Base-by-base conservation (phyloP, 1,284 basidiomycete genomes). In the Ganoderma boninense region DNA sequence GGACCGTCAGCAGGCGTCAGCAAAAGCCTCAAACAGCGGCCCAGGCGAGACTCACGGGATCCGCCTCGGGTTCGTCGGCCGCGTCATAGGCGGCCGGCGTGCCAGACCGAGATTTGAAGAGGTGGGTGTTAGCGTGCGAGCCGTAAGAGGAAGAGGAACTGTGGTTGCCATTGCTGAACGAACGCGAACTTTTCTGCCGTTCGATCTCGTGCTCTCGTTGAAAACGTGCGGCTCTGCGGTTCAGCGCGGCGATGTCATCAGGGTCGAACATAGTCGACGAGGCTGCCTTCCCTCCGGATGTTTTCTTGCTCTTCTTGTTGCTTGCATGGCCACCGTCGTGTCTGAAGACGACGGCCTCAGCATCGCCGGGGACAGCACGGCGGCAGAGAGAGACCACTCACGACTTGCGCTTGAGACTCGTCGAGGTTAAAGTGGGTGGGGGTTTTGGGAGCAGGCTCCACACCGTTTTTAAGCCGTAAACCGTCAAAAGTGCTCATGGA, bases 191-290 rank as follows among this genome's bases (percentile, higher is more conserved):
- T 82, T 92, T 94, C 80, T 89, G 90, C 76, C 88, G 87, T 80
- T 95, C 94, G 71, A 95, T 84, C 71, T 94, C 92, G 78, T 95
- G 93, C 80, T 95, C 93, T 68, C 93, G 88, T 75, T 91, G 89
- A 76, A 95, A 95, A 69, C 93, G 89, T 79, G 91, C 87, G 38
- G 93, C 93, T 75, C 93, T 85, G 75, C 90, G 86, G 76, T 87
- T 87, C 63, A 94, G 84, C 35, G 92, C 89, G 68, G 85, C 88
- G 74, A 90, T 86, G 77, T 95, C 93, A 71, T 86, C 88, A 20
- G 85, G 80, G 78, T 92, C 90, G 71, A 88, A 80, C 38, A 84
- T 71, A 57, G 79, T 77, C 10, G 82, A 70, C 44, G 82, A 76
- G 54, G 82, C 79, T 69, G 85, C 82, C 79, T 90, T 90, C 57